Conservation (phyloP, 129 eudicot species). For the Heracleum sosnowskyi region DNA sequence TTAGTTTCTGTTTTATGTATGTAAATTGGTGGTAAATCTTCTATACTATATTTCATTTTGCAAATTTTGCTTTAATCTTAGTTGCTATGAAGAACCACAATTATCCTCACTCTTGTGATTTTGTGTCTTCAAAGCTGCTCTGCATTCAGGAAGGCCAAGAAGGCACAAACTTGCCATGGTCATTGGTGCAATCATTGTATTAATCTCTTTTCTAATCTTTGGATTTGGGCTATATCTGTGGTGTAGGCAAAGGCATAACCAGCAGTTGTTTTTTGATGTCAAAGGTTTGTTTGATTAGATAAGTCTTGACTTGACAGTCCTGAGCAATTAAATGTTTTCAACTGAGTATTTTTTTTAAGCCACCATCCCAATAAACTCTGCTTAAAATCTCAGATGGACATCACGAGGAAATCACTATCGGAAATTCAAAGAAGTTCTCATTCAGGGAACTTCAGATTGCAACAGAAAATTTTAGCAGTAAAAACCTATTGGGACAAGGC, state of each 20-base stretch:
- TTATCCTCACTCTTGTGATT: background rate
- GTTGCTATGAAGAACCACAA: background rate
- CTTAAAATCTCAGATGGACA: slow-evolving; percentile 36
- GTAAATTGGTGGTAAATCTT: background rate
- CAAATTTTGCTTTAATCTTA: background rate
- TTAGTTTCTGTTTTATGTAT: background rate
- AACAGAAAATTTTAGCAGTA: slow-evolving; percentile 73
- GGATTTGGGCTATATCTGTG: slow-evolving; percentile 36
- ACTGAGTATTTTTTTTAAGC: background rate
- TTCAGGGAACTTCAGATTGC: slow-evolving; percentile 74
- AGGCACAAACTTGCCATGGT: slow-evolving; percentile 49
- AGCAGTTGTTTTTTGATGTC: slow-evolving; percentile 41
- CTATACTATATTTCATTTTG: background rate
- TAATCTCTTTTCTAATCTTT: slow-evolving; percentile 34
- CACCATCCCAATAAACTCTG: background rate
- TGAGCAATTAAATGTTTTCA: background rate
- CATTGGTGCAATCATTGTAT: slow-evolving; percentile 46
- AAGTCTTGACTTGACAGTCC: background rate
- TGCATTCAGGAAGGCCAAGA: slow-evolving; percentile 28
- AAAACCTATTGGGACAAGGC: slow-evolving; percentile 71
- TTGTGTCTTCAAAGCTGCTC: slow-evolving; percentile 28
- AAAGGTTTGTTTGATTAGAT: slow-evolving; percentile 35
- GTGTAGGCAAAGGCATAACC: slow-evolving; percentile 40
- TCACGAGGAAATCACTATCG: slow-evolving; percentile 60
- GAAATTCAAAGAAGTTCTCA: slow-evolving; percentile 57